Evolutionary conservation across 192 early-diverging fungal species (phyloP).

Genomic region (Backusella circina): DNA sequence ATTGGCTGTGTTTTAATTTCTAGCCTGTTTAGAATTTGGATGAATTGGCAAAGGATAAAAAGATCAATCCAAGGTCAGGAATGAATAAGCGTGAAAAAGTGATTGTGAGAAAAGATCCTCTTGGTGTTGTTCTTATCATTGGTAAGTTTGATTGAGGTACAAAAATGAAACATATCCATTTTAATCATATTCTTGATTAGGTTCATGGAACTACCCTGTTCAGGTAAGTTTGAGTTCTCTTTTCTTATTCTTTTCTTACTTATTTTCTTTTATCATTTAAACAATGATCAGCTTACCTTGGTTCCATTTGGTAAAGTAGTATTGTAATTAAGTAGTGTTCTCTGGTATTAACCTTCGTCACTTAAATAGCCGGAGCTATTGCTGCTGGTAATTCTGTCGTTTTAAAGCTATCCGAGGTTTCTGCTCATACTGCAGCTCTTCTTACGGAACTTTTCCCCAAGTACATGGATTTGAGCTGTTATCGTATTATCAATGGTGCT

Average conservation of each 20-base stretch:
- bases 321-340: background rate
- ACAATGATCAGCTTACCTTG: constrained; percentile 7
- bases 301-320: constrained; percentile 18
- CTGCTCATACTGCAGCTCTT: constrained; percentile 60
- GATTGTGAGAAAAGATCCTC: constrained; percentile 67
- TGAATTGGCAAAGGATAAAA: constrained; percentile 48
- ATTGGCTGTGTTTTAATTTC: background rate
- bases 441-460: constrained; percentile 64
- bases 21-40: constrained; percentile 49
- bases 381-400: constrained; percentile 86
- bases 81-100: constrained; percentile 42
- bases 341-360: no score
- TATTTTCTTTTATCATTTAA: background rate
- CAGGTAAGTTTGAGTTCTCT: constrained; percentile 25
- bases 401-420: constrained; percentile 83
- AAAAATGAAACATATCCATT: constrained; percentile 28
- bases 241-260: constrained; percentile 45
- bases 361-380: constrained; percentile 72
- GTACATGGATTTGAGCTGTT: constrained; percentile 70
- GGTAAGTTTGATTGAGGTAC: constrained; percentile 57
- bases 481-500: constrained; percentile 78
- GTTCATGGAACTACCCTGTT: constrained; percentile 51
- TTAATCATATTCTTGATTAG: background rate
- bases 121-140: constrained; percentile 71
- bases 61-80: constrained; percentile 30